Base-by-base conservation (phyloP, 768 basidiomycete genomes). In the Cystobasidiopsis lactophilus region DNA sequence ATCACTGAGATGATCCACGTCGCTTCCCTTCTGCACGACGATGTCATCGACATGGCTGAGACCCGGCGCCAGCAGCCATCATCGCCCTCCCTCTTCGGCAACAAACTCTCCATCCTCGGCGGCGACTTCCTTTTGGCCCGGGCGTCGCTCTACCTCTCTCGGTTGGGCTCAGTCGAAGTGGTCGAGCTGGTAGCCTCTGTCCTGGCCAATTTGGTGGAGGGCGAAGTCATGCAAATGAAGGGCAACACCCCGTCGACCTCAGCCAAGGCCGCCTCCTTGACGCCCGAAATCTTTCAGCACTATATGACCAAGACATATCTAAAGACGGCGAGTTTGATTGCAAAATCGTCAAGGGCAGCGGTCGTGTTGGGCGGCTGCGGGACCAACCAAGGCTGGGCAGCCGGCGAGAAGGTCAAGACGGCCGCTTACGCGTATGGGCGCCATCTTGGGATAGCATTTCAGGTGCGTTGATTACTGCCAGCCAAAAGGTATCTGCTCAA, bases 1-100 rank as follows among this genome's bases (percentile, higher is more conserved):
- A 89, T 98, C 40, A 79, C 85, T 50, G 93, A 98, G 66, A 93
- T 96, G 86, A 83, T 98, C 45, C 86, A 96, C 64, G 81, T 95
- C 56, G 89, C 93, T 24, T 88, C 82, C 2, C 73, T 86, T 10
- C 71, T 98, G 18, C 91, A 96, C 65, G 85, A 96, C 71, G 80
- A 82, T 61, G 85, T 96, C 50, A 75, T 81, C 54, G 81, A 85
- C 69, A 67, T 68, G 56, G 76, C 81, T 1, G 71, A 78, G 7
- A 74, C 85, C 5, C 78, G 88, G 5, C 73, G 89, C 0, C 73
- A 75, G 13, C 70, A 71, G 3, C 73, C 78, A 21, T 75, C 76
- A 21, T 84, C 84, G 0, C 78, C 81, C 0, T 72, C 75, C 26
- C 74, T 77, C 1, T 85, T 86, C 62, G 85, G 82, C 11, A 93